Base-by-base conservation (phyloP, 1,284 basidiomycete genomes). In the Moesziomyces sp. region DNA sequence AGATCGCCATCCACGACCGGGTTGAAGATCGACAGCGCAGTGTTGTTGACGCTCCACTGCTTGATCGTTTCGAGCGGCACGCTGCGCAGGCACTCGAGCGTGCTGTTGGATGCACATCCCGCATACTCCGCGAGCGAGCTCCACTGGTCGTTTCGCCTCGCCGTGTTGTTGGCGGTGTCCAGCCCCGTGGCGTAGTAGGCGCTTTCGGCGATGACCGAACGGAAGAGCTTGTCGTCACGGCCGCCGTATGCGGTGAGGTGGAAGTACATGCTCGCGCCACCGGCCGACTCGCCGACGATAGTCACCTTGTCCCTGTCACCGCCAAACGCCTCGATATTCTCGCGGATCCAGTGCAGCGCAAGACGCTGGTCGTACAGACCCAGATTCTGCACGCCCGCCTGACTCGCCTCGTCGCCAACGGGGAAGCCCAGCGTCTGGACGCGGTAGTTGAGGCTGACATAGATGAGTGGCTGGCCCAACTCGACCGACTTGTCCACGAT, bases 241-340 rank as follows among this genome's bases (percentile, higher is more conserved):
- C 68, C 68, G 19, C 49, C 51, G 34, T 51, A 71, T 19, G 62
- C 68, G 6, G 62, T 24, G 11, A 60, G 54, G 21, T 72, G 69
- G 52, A 66, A 47, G 5, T 65, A 21, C 44, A 77, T 62, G 34
- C 51, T 58, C 3, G 51, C 58, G 14, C 71, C 76, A 9, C 76
- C 76, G 1, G 76, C 74, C 10, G 58, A 63, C 46, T 78, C 71
- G n/a, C 76, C 76, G 2, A 46, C 35, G 42, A 78, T 69, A 16
- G 66, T 72, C 5, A 78, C 53, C 10, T 54, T 54, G 23, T 56
- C 43, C 11, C 21, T 44, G 40, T 78, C 77, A 11, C 77, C 77
- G 9, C 77, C 75, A 43, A 78, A 78, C 5, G 54, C 46, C 7
- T 28, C 60, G 43, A 77, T 75, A 53, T 77, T 74, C n/a, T 66